Evolutionary conservation across 305 asterid species (phyloP).

Genomic region (Fraxinus latifolia): DNA sequence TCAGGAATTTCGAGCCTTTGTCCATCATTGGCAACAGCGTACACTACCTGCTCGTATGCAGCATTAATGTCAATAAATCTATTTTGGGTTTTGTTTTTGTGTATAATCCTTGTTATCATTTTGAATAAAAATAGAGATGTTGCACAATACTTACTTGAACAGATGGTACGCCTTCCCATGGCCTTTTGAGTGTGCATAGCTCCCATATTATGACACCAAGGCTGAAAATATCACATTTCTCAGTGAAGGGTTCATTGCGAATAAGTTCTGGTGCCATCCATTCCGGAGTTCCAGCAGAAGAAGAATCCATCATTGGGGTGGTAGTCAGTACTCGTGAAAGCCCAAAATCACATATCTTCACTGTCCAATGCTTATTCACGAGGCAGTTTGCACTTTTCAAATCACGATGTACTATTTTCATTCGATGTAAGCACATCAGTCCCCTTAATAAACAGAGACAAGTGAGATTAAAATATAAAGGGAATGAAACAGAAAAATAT

Average conservation of each 20-base stretch:
- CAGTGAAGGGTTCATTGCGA: constrained; percentile 85
- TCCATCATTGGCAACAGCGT: constrained; percentile 87
- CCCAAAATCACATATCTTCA: constrained; percentile 95
- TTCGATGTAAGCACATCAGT: constrained; percentile 83
- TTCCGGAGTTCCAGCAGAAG: constrained; percentile 96
- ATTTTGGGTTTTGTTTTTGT: background rate
- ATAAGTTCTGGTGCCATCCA: constrained; percentile 99
- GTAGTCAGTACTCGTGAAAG: constrained; percentile 71
- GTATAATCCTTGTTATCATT: background rate
- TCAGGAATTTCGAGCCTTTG: constrained; percentile 89
- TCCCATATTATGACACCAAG: constrained; percentile 97
- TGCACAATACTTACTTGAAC: constrained; percentile 53
- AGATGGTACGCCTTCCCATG: constrained; percentile 90
- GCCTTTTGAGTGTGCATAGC: constrained; percentile 81
- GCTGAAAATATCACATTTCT: constrained; percentile 94
- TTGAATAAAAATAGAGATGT: background rate
- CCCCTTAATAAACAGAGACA: constrained; percentile 55
- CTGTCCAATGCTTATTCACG: constrained; percentile 90
- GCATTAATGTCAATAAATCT: background rate
- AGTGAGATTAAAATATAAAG: constrained; percentile 6
- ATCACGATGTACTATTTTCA: constrained; percentile 92
- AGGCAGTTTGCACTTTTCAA: constrained; percentile 97
- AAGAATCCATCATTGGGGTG: constrained; percentile 56
- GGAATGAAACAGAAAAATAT: background rate
- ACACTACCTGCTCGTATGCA: constrained; percentile 59